Base-by-base conservation (phyloP, 2,329 filamentous ascomycete genomes). In the Sporothrix brasiliensis region DNA sequence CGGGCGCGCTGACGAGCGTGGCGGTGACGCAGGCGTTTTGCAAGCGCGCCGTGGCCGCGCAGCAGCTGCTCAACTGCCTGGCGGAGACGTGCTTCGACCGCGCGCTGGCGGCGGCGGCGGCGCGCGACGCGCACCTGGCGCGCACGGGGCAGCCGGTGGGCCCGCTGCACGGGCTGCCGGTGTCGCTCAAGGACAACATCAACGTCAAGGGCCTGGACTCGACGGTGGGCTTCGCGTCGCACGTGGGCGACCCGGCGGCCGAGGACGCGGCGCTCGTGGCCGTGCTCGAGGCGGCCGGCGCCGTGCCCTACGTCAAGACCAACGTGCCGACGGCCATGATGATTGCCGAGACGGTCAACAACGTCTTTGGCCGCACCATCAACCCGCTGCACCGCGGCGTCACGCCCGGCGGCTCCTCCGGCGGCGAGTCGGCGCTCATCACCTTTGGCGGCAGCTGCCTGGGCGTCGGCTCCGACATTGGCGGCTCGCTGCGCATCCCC, bases 171-270 rank as follows among this genome's bases (percentile, higher is more conserved):
- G 91, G 77, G 71, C 81, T 90, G 1, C 88, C 88, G 2, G 78
- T 90, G 41, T 88, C 88, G 0, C 83, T 93, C 61, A 93, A 93
- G 75, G 90, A 92, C 79, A 88, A 89, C 75, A 89, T 92, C 81
- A 85, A 91, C 71, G 79, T 91, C 16, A 77, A 78, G 2, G 88
- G 87, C 6, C 81, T 87, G 14, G 87, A 89, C 73, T 81, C 86
- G 27, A 89, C 87, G 0, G 83, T 90, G 0, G 90, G 90, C 5
- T 89, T 93, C 72, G 85, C 85, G 0, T 84, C 85, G 0, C 84
- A 90, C 70, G 87, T 89, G 3, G 83, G 84, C 52, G 82, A 89
- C 60, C 88, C 89, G 0, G 87, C 83, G 0, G 69, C 75, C 3
- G 72, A 77, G 9, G 83, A 86, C 39, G 76, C 83, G 4, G 76